phyloP scores from a whole-genome alignment of 352 stramenopile species.

The Albugo laibachii region DNA sequence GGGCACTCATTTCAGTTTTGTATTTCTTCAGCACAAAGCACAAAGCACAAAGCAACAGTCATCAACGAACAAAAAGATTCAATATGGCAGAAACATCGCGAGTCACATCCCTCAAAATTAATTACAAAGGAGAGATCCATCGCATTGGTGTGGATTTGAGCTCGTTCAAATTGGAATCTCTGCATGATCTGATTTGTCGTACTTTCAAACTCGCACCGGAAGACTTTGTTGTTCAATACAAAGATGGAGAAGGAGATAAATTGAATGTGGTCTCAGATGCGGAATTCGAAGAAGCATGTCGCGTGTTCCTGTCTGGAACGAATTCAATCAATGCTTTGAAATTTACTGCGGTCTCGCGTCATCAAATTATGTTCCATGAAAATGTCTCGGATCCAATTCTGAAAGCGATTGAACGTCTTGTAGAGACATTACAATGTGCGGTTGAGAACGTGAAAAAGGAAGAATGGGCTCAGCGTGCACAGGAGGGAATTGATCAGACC shows the following conservation, averaged over 20 bases:
- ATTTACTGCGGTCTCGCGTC: slow-evolving; percentile 38
- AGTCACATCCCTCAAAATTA: slow-evolving; percentile 55
- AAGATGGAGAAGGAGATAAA: slow-evolving; percentile 45
- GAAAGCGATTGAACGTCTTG: slow-evolving; percentile 64
- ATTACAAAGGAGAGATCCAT: slow-evolving; percentile 69
- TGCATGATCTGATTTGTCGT: slow-evolving; percentile 31
- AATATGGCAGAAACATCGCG: neutral
- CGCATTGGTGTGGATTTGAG: slow-evolving; percentile 49
- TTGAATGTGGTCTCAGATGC: slow-evolving; percentile 45
- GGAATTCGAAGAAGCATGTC: slow-evolving; percentile 43
- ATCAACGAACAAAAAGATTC: slow-evolving; percentile 22
- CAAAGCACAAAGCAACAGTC: slow-evolving; percentile 1
- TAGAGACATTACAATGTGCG: slow-evolving; percentile 51
- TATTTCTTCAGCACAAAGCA: slow-evolving; percentile 1
- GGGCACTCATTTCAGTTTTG: no score
- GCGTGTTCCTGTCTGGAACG: slow-evolving; percentile 16
- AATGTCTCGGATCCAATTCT: slow-evolving; percentile 61
- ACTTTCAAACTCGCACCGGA: slow-evolving; percentile 28
- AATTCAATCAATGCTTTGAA: slow-evolving; percentile 29
- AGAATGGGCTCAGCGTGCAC: slow-evolving; percentile 36
- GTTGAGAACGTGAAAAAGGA: slow-evolving; percentile 74
- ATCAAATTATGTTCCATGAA: slow-evolving; percentile 48
- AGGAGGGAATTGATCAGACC: slow-evolving; percentile 31
- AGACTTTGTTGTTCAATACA: slow-evolving; percentile 65
- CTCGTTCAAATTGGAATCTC: slow-evolving; percentile 18